Conservation (phyloP, 805 yeast genomes). For the Pichia paraexigua region DNA sequence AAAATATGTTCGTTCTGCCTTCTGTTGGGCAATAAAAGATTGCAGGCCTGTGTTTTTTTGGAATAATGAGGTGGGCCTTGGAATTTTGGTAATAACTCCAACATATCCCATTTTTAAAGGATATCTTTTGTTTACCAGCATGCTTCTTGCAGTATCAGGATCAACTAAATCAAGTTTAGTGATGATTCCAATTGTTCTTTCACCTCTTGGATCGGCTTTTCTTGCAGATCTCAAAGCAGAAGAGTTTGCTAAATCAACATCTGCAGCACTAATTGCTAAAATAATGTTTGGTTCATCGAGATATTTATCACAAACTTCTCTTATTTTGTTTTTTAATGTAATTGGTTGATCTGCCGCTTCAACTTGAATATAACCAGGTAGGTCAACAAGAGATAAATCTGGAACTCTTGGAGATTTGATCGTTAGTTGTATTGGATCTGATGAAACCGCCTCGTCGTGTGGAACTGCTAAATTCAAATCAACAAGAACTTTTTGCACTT, state of each 20-base stretch:
- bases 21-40: slow-evolving; percentile 60
- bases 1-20: slow-evolving; percentile 58
- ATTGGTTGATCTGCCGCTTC: slow-evolving; percentile 95
- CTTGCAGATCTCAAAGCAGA: slow-evolving; percentile 90
- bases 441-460: slow-evolving; percentile 73
- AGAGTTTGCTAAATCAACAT: slow-evolving; percentile 95
- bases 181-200: slow-evolving; percentile 92
- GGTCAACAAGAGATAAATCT: slow-evolving; percentile 86
- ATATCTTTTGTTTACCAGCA: slow-evolving; percentile 70
- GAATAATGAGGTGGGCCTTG: slow-evolving; percentile 36
- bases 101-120: slow-evolving; percentile 96
- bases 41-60: slow-evolving; percentile 49
- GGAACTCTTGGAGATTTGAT: slow-evolving; percentile 87
- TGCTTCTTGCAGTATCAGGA: slow-evolving; percentile 58
- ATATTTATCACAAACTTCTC: slow-evolving; percentile 75
- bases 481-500: slow-evolving; percentile 77
- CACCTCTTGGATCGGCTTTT: slow-evolving; percentile 85
- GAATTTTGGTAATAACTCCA: slow-evolving; percentile 89
- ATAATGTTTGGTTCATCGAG: slow-evolving; percentile 89
- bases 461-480: slow-evolving; percentile 94
- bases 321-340: slow-evolving; percentile 70
- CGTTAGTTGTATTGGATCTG: slow-evolving; percentile 88
- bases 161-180: slow-evolving; percentile 90
- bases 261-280: slow-evolving; percentile 94
- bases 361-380: slow-evolving; percentile 96